Base-by-base conservation (phyloP, 129 eudicot genomes). In the Tanacetum coccineum region DNA sequence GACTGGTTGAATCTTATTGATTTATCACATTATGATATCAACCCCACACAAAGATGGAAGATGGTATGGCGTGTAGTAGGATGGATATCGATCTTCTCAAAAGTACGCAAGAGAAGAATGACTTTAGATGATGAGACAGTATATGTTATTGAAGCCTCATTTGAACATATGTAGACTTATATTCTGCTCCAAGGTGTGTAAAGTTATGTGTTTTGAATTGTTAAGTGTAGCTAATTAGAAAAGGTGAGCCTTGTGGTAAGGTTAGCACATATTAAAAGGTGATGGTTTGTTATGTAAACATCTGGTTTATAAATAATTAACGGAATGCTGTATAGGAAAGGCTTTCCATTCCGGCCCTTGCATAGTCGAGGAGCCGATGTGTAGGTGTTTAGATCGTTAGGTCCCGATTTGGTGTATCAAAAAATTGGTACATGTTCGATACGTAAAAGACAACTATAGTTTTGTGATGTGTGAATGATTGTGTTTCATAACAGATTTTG, bases 11-110 rank as follows among this genome's bases (percentile, higher is more conserved):
- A 32, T n/a, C 6, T 15, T 32, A 32, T 28, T 32, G 47, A 59
- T 13, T 30, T n/a, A 6, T 18, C 1, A 20, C 0, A 7, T 28
- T 44, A 59, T 59, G 54, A 36, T 36, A 6, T 7, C 53, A 48
- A 13, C 54, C 54, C 54, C 17, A 15, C 54, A 49, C 14, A 49
- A 49, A 58, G 10, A 66, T 66, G 73, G 79, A 74, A 74, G 68
- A 74, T 39, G 51, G 62, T 74, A 53, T 66, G 65, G 53, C 49
- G 9, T 74, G 79, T 40, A 20, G 79, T 67, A 66, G 67, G 67
- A 46, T 74, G 78, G 78, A 58, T 74, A 28, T 66, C 68, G 6
- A 21, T 74, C n/a, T 20, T 58, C 6, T 58, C 26, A 3, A 59
- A 58, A 67, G 21, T 74, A 12, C 79, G 67, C 61, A 74, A 40